A percentile compares a stretch with the other conserved stretches of the same genome.
phyloP scores from a whole-genome alignment of 2,329 filamentous ascomycete species.

The Lachnellula cervina region DNA sequence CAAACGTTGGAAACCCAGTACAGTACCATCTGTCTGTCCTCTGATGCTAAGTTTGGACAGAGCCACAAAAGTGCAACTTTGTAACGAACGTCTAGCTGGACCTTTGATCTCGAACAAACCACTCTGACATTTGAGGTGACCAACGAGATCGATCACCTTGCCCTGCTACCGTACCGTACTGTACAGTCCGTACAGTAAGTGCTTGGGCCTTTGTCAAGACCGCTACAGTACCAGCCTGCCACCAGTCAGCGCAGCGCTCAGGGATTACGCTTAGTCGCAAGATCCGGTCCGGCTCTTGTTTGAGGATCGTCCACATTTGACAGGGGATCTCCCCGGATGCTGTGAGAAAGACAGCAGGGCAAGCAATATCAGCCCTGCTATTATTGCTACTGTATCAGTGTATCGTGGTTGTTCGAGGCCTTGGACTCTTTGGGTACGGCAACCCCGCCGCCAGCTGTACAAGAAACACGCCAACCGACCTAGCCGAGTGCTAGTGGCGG shows the following conservation, averaged over 20 bases:
- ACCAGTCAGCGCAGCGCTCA: slow-evolving; percentile 13
- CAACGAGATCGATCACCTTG: slow-evolving; percentile 11
- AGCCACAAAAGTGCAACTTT: slow-evolving; percentile 14
- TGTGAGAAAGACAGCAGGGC: slow-evolving; percentile 23
- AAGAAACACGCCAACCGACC: neutral
- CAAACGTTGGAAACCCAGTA: neutral
- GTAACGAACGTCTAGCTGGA: slow-evolving; percentile 25
- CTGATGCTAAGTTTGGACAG: slow-evolving; percentile 7
- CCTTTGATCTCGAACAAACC: slow-evolving; percentile 18
- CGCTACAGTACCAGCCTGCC: too few relatives aligned
- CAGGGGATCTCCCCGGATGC: slow-evolving; percentile 23
- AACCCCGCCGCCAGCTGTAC: neutral
- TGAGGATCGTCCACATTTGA: slow-evolving; percentile 28
- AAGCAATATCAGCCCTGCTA: slow-evolving; percentile 27
- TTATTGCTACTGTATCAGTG: slow-evolving; percentile 15
- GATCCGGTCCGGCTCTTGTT: slow-evolving; percentile 24
- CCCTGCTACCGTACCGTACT: neutral
- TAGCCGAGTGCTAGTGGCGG: neutral
- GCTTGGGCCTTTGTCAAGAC: neutral
- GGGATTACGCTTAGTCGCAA: slow-evolving; percentile 27
- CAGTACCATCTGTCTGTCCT: slow-evolving; percentile 9
- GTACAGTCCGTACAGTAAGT: too few relatives aligned
- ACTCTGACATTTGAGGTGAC: slow-evolving; percentile 18
- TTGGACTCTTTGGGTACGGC: neutral
- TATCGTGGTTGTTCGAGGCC: neutral